These are phyloP conservation scores for Fennellomyces sp. DNA, from an alignment of 371 early-diverging fungal species.

Conservation along the genomic window DNA sequence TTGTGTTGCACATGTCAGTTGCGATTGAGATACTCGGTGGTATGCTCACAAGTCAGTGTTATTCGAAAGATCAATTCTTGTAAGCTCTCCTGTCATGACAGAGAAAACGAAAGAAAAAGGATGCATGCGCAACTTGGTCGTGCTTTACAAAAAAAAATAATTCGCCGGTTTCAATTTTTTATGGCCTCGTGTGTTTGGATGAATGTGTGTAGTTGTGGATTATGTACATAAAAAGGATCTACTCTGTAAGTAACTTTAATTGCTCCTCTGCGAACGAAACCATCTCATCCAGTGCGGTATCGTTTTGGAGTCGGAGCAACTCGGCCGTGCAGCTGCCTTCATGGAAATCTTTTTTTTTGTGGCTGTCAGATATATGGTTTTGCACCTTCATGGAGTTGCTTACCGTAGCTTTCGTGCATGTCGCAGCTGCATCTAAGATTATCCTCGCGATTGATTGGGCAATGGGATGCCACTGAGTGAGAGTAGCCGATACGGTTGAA, in stretches of 20 bases:
- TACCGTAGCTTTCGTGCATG: constrained; percentile 27
- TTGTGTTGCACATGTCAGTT: no score
- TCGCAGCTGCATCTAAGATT: constrained; percentile 36
- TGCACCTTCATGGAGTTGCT: not conserved
- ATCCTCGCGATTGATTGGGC: constrained; percentile 26
- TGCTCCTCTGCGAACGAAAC: constrained; percentile 9
- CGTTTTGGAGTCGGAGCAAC: constrained; percentile 18
- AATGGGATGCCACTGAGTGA: constrained; percentile 52
- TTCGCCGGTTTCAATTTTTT: constrained; percentile 5
- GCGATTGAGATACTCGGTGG: no score
- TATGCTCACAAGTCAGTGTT: not conserved
- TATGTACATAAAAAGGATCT: not conserved
- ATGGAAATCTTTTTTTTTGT: constrained; percentile 20
- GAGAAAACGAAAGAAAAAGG: not conserved
- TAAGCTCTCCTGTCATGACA: not conserved
- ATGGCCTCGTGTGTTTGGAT: not conserved
- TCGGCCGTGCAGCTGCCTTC: constrained; percentile 28
- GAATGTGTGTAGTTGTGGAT: not conserved
- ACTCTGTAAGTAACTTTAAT: not conserved
- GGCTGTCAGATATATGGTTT: not conserved
- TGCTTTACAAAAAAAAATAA: constrained; percentile 1
- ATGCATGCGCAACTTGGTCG: no score
- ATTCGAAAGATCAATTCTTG: not conserved
- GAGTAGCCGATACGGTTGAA: constrained; percentile 86
- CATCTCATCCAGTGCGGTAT: constrained; percentile 20